Evolutionary conservation across 768 basidiomycete species (phyloP).

Genomic region (Lentinula aciculospora): DNA sequence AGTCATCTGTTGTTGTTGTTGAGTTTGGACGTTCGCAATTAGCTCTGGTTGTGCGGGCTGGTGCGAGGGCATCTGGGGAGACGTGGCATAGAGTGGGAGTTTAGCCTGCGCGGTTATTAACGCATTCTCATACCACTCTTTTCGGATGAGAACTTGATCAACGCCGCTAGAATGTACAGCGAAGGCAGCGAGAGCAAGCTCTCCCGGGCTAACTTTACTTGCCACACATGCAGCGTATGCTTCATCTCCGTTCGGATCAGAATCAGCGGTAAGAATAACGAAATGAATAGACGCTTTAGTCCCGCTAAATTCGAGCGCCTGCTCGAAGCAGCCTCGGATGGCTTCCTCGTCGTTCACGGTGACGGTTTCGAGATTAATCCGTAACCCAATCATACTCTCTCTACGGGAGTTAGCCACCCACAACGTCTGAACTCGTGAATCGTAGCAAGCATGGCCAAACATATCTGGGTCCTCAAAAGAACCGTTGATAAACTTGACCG

Average conservation of each 20-base stretch:
- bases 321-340: slow-evolving; percentile 66
- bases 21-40: background rate
- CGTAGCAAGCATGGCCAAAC: slow-evolving; percentile 86
- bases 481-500: slow-evolving; percentile 72
- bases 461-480: slow-evolving; percentile 71
- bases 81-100: slow-evolving; percentile 45
- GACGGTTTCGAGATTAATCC: slow-evolving; percentile 59
- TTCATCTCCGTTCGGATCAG: slow-evolving; percentile 78
- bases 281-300: slow-evolving; percentile 87
- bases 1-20: slow-evolving; percentile 20
- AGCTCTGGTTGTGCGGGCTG: background rate
- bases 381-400: slow-evolving; percentile 79
- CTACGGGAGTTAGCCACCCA: slow-evolving; percentile 86
- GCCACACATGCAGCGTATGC: slow-evolving; percentile 81
- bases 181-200: slow-evolving; percentile 79
- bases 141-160: slow-evolving; percentile 81
- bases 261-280: slow-evolving; percentile 80
- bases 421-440: slow-evolving; percentile 77
- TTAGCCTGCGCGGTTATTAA: slow-evolving; percentile 50
- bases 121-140: slow-evolving; percentile 80
- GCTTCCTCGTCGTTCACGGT: slow-evolving; percentile 57
- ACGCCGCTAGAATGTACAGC: slow-evolving; percentile 89
- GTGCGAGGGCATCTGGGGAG: slow-evolving; percentile 20
- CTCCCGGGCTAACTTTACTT: slow-evolving; percentile 70
- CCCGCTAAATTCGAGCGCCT: slow-evolving; percentile 77